phyloP scores from a whole-genome alignment of 768 basidiomycete genomes.

The Dacryopinax primogenitus region DNA sequence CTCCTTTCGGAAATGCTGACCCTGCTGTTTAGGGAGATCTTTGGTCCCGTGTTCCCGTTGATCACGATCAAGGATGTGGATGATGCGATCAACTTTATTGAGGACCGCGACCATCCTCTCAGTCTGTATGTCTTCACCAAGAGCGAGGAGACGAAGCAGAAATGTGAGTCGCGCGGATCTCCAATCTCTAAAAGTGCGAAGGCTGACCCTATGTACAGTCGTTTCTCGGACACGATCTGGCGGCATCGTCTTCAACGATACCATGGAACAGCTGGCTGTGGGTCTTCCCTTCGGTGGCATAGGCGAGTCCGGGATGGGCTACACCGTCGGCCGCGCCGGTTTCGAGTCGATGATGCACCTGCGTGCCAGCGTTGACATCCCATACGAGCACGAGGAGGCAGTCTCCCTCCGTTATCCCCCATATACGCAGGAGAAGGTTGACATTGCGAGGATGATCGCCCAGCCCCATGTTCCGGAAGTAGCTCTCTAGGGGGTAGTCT shows the following conservation, averaged over 20 bases:
- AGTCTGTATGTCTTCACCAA: conserved; percentile 54
- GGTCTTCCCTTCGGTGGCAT: conserved; percentile 17
- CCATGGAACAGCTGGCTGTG: neutral
- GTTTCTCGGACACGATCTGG: conserved; percentile 55
- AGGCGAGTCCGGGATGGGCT: conserved; percentile 10
- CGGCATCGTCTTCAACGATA: conserved; percentile 56
- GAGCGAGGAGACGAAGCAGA: conserved; percentile 25
- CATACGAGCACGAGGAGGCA: neutral
- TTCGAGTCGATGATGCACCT: neutral
- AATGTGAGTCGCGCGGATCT: too few relatives aligned
- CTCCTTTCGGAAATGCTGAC: neutral
- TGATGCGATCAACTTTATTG: conserved; percentile 57
- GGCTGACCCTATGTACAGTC: neutral
- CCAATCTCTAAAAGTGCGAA: too few relatives aligned
- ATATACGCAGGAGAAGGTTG: neutral
- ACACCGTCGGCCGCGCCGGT: neutral
- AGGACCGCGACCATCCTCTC: conserved; percentile 43
- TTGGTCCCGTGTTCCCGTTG: conserved; percentile 35
- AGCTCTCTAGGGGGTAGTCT: neutral
- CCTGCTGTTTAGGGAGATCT: conserved; percentile 24
- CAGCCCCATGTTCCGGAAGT: neutral
- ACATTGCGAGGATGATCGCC: neutral
- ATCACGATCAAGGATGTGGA: conserved; percentile 38
- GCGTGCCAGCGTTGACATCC: neutral
- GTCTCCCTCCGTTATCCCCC: conserved; percentile 2